These are phyloP conservation scores for Coemansia sp. DNA, from an alignment of 192 early-diverging fungal genomes.

Conservation along the genomic window DNA sequence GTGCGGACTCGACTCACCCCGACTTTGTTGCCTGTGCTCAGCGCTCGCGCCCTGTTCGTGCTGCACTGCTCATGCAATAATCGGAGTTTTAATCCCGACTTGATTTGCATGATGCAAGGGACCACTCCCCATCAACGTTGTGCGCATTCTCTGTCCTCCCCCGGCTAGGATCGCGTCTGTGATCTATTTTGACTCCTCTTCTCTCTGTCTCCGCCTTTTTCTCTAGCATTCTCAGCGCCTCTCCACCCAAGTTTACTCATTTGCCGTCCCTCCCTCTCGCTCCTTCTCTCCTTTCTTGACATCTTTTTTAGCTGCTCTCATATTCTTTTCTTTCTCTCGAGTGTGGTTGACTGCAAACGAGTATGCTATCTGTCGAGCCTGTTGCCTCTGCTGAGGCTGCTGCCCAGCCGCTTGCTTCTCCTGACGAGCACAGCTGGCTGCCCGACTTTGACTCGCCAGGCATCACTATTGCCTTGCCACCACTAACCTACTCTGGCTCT, in stretches of 20 bases:
- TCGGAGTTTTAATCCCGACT: not conserved
- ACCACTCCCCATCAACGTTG: not conserved
- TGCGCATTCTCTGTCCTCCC: not conserved
- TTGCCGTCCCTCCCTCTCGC: not conserved
- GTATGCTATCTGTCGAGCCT: slow-evolving; percentile 30
- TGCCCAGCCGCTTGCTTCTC: not conserved
- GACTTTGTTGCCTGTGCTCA: slow-evolving; percentile 31
- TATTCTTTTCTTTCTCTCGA: not conserved
- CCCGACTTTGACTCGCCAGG: slow-evolving; percentile 38
- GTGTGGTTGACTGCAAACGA: not conserved
- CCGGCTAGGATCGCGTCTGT: not conserved
- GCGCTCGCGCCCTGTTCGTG: slow-evolving; percentile 26
- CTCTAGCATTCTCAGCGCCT: not conserved
- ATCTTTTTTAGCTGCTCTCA: not conserved
- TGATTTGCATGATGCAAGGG: not conserved
- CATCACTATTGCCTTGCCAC: slow-evolving; percentile 24
- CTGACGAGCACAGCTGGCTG: slow-evolving; percentile 26
- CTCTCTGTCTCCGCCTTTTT: not conserved
- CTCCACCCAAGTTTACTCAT: not conserved
- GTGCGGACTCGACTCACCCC: slow-evolving; percentile 32
- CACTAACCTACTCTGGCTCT: slow-evolving; percentile 3
- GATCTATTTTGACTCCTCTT: not conserved
- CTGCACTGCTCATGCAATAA: slow-evolving; percentile 9
- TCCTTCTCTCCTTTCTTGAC: not conserved
- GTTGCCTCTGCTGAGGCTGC: not conserved